Percentiles rank a stretch among this genome's conserved stretches.
phyloP scores from a whole-genome alignment of 768 basidiomycete species.

The Stropharia rugosoannulata region DNA sequence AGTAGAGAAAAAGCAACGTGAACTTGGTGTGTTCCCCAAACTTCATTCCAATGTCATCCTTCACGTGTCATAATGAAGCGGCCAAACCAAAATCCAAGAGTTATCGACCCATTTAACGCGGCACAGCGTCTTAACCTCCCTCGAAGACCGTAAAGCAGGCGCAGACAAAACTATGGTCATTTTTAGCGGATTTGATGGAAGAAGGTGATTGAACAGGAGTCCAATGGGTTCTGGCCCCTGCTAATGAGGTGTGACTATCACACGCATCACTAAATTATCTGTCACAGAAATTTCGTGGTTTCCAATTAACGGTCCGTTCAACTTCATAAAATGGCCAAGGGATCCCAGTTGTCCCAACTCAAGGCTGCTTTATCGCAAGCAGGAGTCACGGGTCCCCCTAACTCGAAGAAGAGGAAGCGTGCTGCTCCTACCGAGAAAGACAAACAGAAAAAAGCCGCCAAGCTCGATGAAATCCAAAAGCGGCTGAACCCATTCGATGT shows the following conservation, averaged over 20 bases:
- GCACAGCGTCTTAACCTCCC: too few relatives aligned
- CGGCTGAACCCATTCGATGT: conserved; percentile 93
- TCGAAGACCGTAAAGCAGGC: too few relatives aligned
- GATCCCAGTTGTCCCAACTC: conserved; percentile 89
- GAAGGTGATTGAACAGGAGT: too few relatives aligned
- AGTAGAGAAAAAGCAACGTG: background rate
- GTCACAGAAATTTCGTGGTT: conserved; percentile 27
- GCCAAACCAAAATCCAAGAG: background rate
- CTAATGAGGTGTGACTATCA: conserved; percentile 1
- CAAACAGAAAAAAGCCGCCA: conserved; percentile 78
- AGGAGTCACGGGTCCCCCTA: conserved; percentile 64
- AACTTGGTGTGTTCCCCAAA: too few relatives aligned
- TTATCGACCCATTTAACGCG: too few relatives aligned
- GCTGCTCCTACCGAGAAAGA: conserved; percentile 63
- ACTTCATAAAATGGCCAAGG: conserved; percentile 57
- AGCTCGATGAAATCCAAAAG: conserved; percentile 80
- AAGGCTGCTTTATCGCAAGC: conserved; percentile 81
- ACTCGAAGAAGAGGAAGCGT: conserved; percentile 70
- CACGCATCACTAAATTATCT: conserved; percentile 11
- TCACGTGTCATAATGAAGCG: background rate
- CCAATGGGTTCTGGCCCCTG: too few relatives aligned
- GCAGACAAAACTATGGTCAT: too few relatives aligned
- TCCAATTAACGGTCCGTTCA: conserved; percentile 3
- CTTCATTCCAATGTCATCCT: background rate
- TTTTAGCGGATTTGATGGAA: too few relatives aligned